These are phyloP conservation scores for barrel medic (Medicago truncatula) DNA, from an alignment of 306 rosid genomes.

Conservation along the genomic window DNA sequence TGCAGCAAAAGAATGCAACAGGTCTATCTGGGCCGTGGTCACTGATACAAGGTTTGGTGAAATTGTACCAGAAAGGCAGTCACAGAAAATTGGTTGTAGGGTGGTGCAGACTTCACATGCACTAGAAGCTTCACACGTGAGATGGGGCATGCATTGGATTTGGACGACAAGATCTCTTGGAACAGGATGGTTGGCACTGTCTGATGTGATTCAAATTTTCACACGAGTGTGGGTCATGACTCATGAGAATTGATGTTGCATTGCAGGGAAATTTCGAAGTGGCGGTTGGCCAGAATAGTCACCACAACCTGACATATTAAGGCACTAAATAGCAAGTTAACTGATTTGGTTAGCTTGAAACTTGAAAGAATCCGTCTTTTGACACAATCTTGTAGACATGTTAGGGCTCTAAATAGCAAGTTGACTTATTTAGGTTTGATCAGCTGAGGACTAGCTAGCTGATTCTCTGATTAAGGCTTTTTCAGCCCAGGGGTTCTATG, in stretches of 20 bases:
- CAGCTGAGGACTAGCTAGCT: not conserved
- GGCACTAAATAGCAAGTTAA: not conserved
- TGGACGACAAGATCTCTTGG: too few species aligned
- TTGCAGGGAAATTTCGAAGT: not conserved
- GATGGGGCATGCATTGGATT: too few species aligned
- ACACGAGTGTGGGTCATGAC: not conserved
- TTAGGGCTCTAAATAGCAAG: not conserved
- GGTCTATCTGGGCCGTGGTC: too few species aligned
- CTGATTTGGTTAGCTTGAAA: not conserved
- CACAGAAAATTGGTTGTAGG: not conserved
- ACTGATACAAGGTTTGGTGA: too few species aligned
- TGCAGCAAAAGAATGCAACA: too few species aligned
- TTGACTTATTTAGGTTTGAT: constrained; percentile 3
- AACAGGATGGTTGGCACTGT: too few species aligned
- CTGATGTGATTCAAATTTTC: not conserved
- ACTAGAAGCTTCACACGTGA: too few species aligned
- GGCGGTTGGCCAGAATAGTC: not conserved
- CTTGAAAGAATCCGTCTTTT: not conserved
- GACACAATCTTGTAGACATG: not conserved
- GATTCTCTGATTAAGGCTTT: not conserved
- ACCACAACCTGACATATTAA: not conserved
- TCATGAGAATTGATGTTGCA: not conserved
- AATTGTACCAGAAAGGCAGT: too few species aligned
- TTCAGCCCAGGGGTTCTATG: not conserved
- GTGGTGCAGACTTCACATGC: not conserved